Evolutionary conservation across 345 rosid species (phyloP).

Genomic region (Brassica carinata): DNA sequence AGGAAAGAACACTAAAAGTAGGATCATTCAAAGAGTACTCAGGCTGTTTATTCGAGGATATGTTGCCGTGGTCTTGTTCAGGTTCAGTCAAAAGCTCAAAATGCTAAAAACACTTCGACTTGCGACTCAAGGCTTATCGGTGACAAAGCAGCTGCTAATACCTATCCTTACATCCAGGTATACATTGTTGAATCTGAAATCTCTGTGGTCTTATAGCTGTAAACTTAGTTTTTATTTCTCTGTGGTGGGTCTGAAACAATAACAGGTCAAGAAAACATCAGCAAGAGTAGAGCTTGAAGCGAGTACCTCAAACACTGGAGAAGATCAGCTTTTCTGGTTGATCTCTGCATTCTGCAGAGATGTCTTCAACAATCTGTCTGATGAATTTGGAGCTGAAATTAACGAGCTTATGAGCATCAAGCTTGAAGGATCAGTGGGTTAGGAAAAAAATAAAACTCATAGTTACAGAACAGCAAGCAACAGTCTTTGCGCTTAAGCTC

Average conservation of each 20-base stretch:
- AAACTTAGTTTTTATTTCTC: background rate
- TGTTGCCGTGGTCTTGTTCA: constrained; percentile 97
- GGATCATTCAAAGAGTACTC: constrained; percentile 95
- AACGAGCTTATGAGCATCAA: constrained; percentile 90
- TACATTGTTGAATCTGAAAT: background rate
- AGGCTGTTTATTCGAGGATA: constrained; percentile 72
- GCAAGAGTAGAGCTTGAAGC: constrained; percentile 93
- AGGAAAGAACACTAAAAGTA: constrained; percentile 83
- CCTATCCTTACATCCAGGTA: constrained; percentile 96
- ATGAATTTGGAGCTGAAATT: constrained; percentile 91
- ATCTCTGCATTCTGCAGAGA: constrained; percentile 89
- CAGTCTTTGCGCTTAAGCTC: background rate
- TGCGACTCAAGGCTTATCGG: constrained; percentile 97
- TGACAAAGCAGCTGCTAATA: constrained; percentile 88
- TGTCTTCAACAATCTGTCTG: constrained; percentile 90
- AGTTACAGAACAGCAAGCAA: background rate
- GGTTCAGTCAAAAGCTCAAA: constrained; percentile 83
- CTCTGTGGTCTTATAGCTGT: background rate
- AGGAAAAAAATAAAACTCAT: constrained; percentile 20
- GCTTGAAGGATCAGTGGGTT: constrained; percentile 92
- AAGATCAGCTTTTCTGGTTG: constrained; percentile 95
- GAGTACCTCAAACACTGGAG: constrained; percentile 90
- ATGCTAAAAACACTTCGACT: constrained; percentile 83
- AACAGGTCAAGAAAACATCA: constrained; percentile 83
- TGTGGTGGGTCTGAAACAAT: constrained; percentile 5